A percentile compares a stretch with the other conserved stretches of the same genome.
Conservation (phyloP, 2,329 filamentous ascomycete genomes). For the Immersiporthe knoxdaviesiana region DNA sequence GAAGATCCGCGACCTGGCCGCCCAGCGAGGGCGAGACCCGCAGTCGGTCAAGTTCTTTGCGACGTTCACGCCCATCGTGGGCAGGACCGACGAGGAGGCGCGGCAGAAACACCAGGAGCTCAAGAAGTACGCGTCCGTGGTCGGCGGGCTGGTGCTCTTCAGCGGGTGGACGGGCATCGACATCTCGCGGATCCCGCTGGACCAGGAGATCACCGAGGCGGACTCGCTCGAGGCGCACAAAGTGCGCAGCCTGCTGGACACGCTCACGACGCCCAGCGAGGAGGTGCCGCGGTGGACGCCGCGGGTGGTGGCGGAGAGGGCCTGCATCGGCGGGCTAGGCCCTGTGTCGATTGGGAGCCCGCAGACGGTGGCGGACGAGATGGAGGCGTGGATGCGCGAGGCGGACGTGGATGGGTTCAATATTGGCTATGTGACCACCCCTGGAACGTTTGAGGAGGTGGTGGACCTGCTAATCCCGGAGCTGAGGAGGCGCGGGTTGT, state of each 20-base stretch:
- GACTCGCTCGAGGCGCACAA: slow-evolving; percentile 54
- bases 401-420: slow-evolving; percentile 40
- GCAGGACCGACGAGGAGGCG: slow-evolving; percentile 50
- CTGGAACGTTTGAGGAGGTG: slow-evolving; percentile 56
- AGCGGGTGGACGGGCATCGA: slow-evolving; percentile 59
- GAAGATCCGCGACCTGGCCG: slow-evolving; percentile 52
- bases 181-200: slow-evolving; percentile 54
- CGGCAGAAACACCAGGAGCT: slow-evolving; percentile 48
- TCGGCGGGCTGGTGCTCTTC: slow-evolving; percentile 54
- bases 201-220: slow-evolving; percentile 54
- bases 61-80: slow-evolving; percentile 49
- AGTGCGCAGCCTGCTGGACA: slow-evolving; percentile 47
- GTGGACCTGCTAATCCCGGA: slow-evolving; percentile 54
- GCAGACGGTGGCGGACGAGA: slow-evolving; percentile 49
- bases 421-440: slow-evolving; percentile 52
- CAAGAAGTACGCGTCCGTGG: slow-evolving; percentile 50
- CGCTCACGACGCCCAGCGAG: slow-evolving; percentile 47
- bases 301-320: slow-evolving; percentile 48
- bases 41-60: slow-evolving; percentile 53
- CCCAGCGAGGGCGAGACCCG: slow-evolving; percentile 52
- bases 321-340: slow-evolving; percentile 52
- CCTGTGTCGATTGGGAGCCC: slow-evolving; percentile 52
- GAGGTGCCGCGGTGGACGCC: slow-evolving; percentile 51
- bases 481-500: slow-evolving; percentile 45
- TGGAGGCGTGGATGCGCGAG: slow-evolving; percentile 49